phyloP scores from a whole-genome alignment of 2,329 filamentous ascomycete species.

The Cladosporium cucumerinum region DNA sequence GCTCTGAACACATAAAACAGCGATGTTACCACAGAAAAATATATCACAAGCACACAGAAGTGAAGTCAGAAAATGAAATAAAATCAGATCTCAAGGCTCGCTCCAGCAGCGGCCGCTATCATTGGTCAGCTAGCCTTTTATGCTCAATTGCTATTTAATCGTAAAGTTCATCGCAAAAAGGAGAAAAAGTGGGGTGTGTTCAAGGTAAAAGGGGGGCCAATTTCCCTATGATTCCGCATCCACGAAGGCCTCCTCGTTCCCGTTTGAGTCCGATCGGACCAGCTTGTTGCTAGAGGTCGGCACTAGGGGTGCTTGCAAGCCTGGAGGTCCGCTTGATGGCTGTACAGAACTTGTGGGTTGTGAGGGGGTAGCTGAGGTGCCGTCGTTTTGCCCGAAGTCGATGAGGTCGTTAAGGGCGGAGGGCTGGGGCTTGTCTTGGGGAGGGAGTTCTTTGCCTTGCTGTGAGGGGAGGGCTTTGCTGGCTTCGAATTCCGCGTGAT shows the following conservation, averaged over 20 bases:
- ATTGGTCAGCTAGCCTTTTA: constrained; percentile 3
- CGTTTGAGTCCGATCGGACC: constrained; percentile 40
- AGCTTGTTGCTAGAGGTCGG: constrained; percentile 20
- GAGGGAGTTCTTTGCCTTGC: constrained; percentile 18
- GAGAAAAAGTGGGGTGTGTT: background rate
- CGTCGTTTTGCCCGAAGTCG: constrained; percentile 53
- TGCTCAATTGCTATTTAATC: background rate
- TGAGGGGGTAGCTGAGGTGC: constrained; percentile 19
- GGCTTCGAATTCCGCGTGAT: constrained; percentile 20
- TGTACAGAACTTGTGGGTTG: constrained; percentile 18
- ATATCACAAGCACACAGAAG: background rate
- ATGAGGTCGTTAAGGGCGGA: constrained; percentile 47
- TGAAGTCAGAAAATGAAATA: background rate
- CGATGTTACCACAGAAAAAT: background rate
- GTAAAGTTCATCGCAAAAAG: constrained; percentile 5
- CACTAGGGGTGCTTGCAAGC: constrained; percentile 20
- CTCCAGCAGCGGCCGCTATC: constrained; percentile 1
- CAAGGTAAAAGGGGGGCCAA: background rate
- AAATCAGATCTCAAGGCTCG: constrained; percentile 2
- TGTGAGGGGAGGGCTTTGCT: constrained; percentile 18
- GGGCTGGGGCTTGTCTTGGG: constrained; percentile 7
- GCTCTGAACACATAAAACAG: background rate
- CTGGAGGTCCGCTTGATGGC: constrained; percentile 12
- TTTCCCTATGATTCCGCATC: constrained; percentile 40
- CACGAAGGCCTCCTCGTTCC: constrained; percentile 46